Conservation (phyloP, 1,284 basidiomycete species). For the Gymnopus androsaceus region DNA sequence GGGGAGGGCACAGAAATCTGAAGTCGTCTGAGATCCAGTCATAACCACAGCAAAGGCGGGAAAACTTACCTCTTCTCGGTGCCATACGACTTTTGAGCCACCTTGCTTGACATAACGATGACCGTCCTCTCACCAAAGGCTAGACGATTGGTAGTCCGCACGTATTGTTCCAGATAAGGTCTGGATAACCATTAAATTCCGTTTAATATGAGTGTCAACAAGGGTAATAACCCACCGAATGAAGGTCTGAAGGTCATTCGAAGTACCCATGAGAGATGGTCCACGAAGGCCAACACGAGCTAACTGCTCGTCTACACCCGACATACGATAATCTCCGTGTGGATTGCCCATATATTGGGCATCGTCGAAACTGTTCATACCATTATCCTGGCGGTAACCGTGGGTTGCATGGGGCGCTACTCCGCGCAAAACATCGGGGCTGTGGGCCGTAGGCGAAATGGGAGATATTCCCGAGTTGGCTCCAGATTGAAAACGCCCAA, state of each 20-base stretch:
- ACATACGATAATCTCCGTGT: slow-evolving; percentile 59
- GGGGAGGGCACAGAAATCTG: slow-evolving; percentile 92
- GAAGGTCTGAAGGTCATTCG: slow-evolving; percentile 76
- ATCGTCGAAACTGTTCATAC: slow-evolving; percentile 54
- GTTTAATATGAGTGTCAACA: slow-evolving; percentile 6
- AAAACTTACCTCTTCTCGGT: slow-evolving; percentile 82
- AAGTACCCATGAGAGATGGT: slow-evolving; percentile 55
- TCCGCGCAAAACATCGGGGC: slow-evolving; percentile 58
- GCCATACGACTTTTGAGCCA: slow-evolving; percentile 96
- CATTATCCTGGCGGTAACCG: slow-evolving; percentile 48
- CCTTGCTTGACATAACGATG: slow-evolving; percentile 94
- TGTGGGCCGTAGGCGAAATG: slow-evolving; percentile 42
- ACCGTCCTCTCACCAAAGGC: slow-evolving; percentile 92
- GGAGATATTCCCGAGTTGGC: slow-evolving; percentile 39
- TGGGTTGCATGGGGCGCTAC: slow-evolving; percentile 71
- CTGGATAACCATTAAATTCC: slow-evolving; percentile 36
- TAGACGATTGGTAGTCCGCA: slow-evolving; percentile 82
- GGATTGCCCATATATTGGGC: slow-evolving; percentile 58
- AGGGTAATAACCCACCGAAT: slow-evolving; percentile 57
- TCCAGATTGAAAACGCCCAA: slow-evolving; percentile 47
- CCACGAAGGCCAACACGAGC: slow-evolving; percentile 64
- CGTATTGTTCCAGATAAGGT: slow-evolving; percentile 82
- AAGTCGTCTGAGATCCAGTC: slow-evolving; percentile 24
- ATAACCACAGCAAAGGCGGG: background rate
- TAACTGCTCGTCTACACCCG: slow-evolving; percentile 61